Base-by-base conservation (phyloP, 2,329 filamentous ascomycete genomes). In the Curvularia sp. region DNA sequence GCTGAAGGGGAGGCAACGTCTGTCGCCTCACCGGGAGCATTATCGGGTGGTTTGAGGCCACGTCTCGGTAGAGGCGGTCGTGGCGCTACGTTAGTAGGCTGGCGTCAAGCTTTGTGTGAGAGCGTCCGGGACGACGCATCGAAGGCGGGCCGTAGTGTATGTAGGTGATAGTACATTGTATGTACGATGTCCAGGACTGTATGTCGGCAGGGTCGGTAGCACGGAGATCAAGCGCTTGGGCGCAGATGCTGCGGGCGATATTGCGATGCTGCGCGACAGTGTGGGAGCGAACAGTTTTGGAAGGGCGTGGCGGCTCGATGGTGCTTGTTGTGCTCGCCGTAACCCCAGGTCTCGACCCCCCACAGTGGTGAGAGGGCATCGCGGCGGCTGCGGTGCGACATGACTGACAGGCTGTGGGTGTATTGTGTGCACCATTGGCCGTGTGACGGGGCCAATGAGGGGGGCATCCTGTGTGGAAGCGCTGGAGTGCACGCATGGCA, bases 341-440 rank as follows among this genome's bases (percentile, higher is more conserved):
- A 62, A 65, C 65, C 65, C 66, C 68, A 62, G 65, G 61, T 55
- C 62, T 55, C 53, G 57, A 52, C 52, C 61, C 64, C 62, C 67
- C 66, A 63, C 66, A 62, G 56, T 30, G 54, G 43, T 53, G 49
- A 58, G 41, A 33, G 54, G 50, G 18, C 7, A 31, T 10, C 55
- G 20, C 2, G 33, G 48, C 55, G 58, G 48, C 66, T 65, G 65
- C 51, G 22, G 68, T 70, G 68, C 49, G 63, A 70, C 63, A 35
- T 61, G 38, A 62, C 49, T 49, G 31, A 60, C 62, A 55, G 58
- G 56, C 63, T 61, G 49, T 63, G 65, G 52, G 54, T 57, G 59
- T 49, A 58, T 58, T 57, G 58, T 49, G 24, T 49, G 61, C 22
- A 35, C 42, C 41, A 64, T 62, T 69, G 67, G 65, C 55, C 65